Evolutionary conservation across 331 rosid species (phyloP).

Genomic region (Erythrophleum ivorense): DNA sequence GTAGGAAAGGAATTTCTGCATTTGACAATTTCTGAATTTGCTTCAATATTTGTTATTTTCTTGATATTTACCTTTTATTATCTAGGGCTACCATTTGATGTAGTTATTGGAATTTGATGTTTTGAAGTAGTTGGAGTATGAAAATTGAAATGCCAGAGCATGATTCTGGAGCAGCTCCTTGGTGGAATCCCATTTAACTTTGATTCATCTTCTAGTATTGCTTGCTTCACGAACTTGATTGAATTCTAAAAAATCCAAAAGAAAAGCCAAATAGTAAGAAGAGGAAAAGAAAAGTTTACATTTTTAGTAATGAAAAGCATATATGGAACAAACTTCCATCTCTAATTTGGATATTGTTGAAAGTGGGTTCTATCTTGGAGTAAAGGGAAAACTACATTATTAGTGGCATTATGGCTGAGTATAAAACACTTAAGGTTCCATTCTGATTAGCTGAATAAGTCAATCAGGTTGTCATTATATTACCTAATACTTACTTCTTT

Average conservation of each 20-base stretch:
- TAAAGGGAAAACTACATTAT: not conserved
- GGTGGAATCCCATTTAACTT: conserved; percentile 67
- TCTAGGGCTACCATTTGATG: conserved; percentile 13
- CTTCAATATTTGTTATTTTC: conserved; percentile 1
- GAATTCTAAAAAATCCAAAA: conserved; percentile 51
- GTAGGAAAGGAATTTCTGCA: not conserved
- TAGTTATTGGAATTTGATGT: conserved; percentile 28
- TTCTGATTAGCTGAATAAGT: conserved; percentile 11
- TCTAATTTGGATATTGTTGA: conserved; percentile 27
- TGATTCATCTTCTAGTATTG: conserved; percentile 74
- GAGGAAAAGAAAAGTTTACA: not conserved
- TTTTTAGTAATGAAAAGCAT: not conserved
- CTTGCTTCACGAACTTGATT: conserved; percentile 71
- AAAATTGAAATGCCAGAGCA: conserved; percentile 60
- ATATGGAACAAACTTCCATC: not conserved
- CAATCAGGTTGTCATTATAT: conserved; percentile 42
- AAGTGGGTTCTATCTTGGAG: not conserved
- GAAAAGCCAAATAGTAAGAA: not conserved
- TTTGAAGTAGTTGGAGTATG: conserved; percentile 19
- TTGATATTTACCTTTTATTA: not conserved
- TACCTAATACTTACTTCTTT: conserved; percentile 43
- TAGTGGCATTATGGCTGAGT: conserved; percentile 4
- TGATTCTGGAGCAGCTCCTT: conserved; percentile 64
- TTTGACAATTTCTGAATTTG: not conserved
- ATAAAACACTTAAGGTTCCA: not conserved